Evolutionary conservation across 208 protist genomes (phyloP), one percentile per base, ranked within the genome.

Genomic region (Polymyxa betae): DNA sequence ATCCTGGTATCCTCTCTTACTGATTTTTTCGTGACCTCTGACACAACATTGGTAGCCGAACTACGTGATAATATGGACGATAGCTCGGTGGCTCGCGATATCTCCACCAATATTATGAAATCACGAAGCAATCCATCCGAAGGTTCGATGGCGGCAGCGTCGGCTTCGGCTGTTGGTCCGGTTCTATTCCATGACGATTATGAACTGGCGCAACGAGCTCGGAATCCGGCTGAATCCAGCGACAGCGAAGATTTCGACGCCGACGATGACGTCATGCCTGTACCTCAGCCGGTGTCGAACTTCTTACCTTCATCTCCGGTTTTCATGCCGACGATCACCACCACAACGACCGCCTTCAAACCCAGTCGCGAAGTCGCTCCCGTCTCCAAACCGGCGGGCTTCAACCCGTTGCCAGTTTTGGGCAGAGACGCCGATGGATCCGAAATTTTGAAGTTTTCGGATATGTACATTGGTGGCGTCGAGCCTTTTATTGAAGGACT

Each of bases 181-280:
- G n/a, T n/a, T n/a, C n/a, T n/a, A n/a, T 60, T 82, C 16, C 35
- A 35, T 45, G 35, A 35, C 40, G 10, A 5, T 12, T 38, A 45
- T n/a, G 10, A 20, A 16, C n/a, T 82, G 5, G 72, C n/a, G n/a
- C 72, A 45, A 43, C 16, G 72, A 12, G 16, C 16, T n/a, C n/a
- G 16, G 5, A n/a, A 82, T 12, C 10, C n/a, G 16, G 35, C 16
- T n/a, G 72, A 82, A 40, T 35, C 72, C 35, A 43, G 40, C 72
- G 72, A 82, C 35, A 82, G 72, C 72, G 72, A 82, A 82, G 72
- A 82, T 35, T 82, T 82, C 40, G 72, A 82, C 40, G 72, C 5
- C 5, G 72, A 82, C 5, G 72, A 82, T 35, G n/a, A 12, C 72
- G n/a, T 43, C 35, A 24, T 60, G 12, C 49, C 49, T 29, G 49